These are phyloP conservation scores for Diplogelasinospora grovesii DNA, from an alignment of 495 filamentous ascomycete species.

Conservation along the genomic window DNA sequence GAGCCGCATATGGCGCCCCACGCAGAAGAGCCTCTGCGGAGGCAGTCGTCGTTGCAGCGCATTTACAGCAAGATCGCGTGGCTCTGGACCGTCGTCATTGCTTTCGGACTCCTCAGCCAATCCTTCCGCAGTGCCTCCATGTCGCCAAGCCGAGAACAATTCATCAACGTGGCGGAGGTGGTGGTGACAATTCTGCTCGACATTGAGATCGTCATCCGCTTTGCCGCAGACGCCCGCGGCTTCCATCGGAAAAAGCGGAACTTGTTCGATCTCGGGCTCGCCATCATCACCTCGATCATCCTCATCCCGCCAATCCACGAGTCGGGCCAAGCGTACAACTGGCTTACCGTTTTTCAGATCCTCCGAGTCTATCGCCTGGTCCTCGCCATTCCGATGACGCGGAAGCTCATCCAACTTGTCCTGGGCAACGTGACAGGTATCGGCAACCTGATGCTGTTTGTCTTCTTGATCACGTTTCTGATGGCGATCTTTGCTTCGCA, in stretches of 20 bases:
- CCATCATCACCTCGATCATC: conserved; percentile 74
- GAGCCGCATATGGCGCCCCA: conserved; percentile 25
- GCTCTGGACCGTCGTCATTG: conserved; percentile 78
- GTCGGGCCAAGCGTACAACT: conserved; percentile 73
- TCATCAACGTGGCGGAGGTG: conserved; percentile 60
- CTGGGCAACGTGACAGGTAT: conserved; percentile 90
- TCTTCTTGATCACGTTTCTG: conserved; percentile 91
- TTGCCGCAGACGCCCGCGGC: conserved; percentile 67
- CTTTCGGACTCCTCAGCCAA: conserved; percentile 68
- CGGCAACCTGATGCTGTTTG: conserved; percentile 89
- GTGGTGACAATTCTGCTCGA: conserved; percentile 74
- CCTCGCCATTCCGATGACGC: conserved; percentile 77
- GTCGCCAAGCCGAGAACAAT: conserved; percentile 43
- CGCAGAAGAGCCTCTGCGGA: conserved; percentile 41
- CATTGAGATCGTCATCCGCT: conserved; percentile 74
- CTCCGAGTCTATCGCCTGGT: conserved; percentile 88
- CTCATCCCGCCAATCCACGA: conserved; percentile 75
- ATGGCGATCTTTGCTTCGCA: conserved; percentile 91
- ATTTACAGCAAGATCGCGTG: conserved; percentile 65
- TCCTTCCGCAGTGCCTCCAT: conserved; percentile 69
- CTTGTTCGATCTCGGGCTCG: conserved; percentile 72
- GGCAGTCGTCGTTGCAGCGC: conserved; percentile 53
- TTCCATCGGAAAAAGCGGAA: conserved; percentile 71
- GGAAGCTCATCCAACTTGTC: conserved; percentile 77
- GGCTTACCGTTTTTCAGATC: conserved; percentile 91